phyloP scores from a whole-genome alignment of 257 asterid genomes.

The Prunella vulgaris region DNA sequence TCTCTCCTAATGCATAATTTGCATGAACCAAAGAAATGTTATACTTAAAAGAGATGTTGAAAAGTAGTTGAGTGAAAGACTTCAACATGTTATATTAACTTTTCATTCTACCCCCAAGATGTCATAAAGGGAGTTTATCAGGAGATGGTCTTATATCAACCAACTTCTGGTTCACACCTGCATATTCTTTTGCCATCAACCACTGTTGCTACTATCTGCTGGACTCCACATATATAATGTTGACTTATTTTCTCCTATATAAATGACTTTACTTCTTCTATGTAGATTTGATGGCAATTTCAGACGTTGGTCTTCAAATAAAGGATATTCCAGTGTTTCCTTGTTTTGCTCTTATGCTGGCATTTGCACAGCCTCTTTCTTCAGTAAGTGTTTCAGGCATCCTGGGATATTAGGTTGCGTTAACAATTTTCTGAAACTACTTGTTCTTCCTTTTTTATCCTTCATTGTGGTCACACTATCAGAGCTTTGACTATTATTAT shows the following conservation, averaged over 20 bases:
- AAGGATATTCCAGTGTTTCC: slow-evolving; percentile 64
- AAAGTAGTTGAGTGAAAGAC: background rate
- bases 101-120: background rate
- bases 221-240: background rate
- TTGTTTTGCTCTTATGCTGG: slow-evolving; percentile 82
- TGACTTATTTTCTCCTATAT: background rate
- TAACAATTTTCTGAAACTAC: background rate
- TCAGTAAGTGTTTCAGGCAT: slow-evolving; percentile 40
- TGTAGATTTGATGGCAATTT: slow-evolving; percentile 47
- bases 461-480: background rate
- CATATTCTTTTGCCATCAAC: background rate
- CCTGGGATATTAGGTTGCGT: background rate
- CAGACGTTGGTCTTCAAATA: slow-evolving; percentile 45
- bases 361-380: slow-evolving; percentile 69
- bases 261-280: slow-evolving; percentile 15
- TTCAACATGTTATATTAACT: slow-evolving; percentile 5
- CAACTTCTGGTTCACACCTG: background rate
- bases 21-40: background rate
- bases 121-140: background rate
- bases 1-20: background rate
- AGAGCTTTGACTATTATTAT: background rate
- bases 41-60: background rate
- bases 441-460: background rate
- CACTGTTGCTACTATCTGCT: background rate
- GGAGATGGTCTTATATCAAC: background rate